Base-by-base conservation (phyloP, 2,329 filamentous ascomycete genomes). In the Aspergillus sp. region DNA sequence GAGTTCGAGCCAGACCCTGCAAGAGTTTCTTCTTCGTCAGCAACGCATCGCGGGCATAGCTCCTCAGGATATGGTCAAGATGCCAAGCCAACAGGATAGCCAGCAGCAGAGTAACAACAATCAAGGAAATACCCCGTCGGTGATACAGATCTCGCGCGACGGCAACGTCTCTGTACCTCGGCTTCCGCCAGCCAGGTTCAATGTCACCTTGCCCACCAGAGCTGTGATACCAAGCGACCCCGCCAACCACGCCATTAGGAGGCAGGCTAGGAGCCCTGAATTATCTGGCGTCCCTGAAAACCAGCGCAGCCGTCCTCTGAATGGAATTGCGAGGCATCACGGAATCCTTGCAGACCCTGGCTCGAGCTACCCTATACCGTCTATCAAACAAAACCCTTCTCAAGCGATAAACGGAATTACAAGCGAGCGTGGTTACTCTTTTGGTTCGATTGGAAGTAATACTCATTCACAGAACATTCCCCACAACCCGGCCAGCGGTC, bases 11-110 rank as follows among this genome's bases (percentile, higher is more conserved):
- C 29, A 51, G 2, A 38, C 47, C 7, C 41, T 65, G 7, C 58
- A 63, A 30, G 49, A 47, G 4, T 61, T 57, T 40, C 51, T 66
- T 9, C 50, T 64, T 36, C 56, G 56, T 4, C 57, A 61, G 45
- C 63, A 66, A 44, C 42, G 57, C 5, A 12, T 63, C 7, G 61
- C 54, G 7, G 63, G 63, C 3, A 55, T 66, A 28, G 44, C 52
- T 1, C 52, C 48, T 4, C 45, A 59, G 4, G 19, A 58, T 6
- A 36, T 65, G 29, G 47, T 59, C 29, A 44, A 46, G 3, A 59
- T 63, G 46, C 29, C 32, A 29, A 34, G 29, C n/a, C 36, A 29
- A 10, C 7, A 28, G 33, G 29, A 30, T 19, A 29, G 29, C 6
- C 40, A 35, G 40, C 29, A 30, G 19, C 38, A 35, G 12, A 35